Conservation (phyloP, 2,329 filamentous ascomycete genomes). For the Stemphylium vesicarium region DNA sequence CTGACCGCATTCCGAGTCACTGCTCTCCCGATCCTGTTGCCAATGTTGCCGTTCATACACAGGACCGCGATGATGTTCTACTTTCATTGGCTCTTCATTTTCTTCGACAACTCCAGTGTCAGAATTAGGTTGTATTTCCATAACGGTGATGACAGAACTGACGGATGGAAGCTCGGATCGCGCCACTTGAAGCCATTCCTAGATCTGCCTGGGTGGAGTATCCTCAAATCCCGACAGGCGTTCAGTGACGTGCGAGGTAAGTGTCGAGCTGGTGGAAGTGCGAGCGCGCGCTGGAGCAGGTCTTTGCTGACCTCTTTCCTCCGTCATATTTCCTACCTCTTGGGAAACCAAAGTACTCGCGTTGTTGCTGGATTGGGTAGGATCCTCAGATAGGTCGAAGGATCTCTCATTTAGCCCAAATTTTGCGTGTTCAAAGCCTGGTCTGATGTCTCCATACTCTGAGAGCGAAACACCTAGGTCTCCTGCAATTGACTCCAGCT, state of each 20-base stretch:
- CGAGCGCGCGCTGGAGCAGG: no score
- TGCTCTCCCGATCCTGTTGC: neutral
- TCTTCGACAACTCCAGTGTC: neutral
- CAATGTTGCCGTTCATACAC: neutral
- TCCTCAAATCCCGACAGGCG: neutral
- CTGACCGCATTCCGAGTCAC: neutral
- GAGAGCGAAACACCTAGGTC: constrained; percentile 34
- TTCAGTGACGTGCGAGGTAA: neutral
- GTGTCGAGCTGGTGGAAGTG: neutral
- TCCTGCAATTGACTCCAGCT: constrained; percentile 40
- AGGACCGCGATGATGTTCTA: neutral
- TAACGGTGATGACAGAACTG: neutral
- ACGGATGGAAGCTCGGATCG: constrained; percentile 2
- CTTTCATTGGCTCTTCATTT: no score
- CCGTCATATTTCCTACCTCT: neutral
- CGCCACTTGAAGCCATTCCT: constrained; percentile 4
- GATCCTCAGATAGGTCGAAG: neutral
- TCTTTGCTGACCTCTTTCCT: neutral
- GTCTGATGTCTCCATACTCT: constrained; percentile 3
- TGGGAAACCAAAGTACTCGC: neutral
- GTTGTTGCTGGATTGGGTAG: no score
- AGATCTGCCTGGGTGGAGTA: neutral
- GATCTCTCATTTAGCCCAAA: neutral
- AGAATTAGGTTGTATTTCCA: neutral
- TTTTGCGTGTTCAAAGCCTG: neutral